Evolutionary conservation across 441 rosid genomes (phyloP), one percentile per base, ranked within the genome.

Genomic region (Pelargonium cotyledonis): DNA sequence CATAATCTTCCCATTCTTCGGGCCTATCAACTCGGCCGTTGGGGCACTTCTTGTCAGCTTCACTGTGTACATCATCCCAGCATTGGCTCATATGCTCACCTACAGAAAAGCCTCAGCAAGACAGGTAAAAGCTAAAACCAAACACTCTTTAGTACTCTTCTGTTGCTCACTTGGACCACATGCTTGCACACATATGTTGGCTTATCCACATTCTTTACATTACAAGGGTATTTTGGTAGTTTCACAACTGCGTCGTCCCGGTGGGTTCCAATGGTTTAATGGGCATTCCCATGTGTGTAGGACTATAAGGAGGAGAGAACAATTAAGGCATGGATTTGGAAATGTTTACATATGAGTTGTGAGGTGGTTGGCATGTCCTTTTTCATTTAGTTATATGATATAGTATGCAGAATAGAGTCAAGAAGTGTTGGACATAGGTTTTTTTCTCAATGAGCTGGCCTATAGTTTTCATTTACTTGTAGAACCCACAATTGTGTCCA

Each of bases 341-440:
- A 70, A 80, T 67, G 49, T 76, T 70, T 53, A 62, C 65, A 68
- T 73, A 73, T 60, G 23, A 68, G 69, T 61, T 19, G 55, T 46
- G 64, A 26, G 77, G 67, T 74, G 16, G 88, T 81, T 85, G 82
- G 85, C 61, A 0, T 62, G 86, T 85, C 92, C 5, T 21, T 72
- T 72, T 73, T 84, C 87, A 65, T 68, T 79, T 78, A 73, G 86
- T 84, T 86, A 86, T 78, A 65, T 68, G 65, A 77, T 65, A 69
- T 71, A 62, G 80, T 3, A 35, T 26, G 2, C 3, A 26, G 31
- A 26, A 26, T 26, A 26, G 31, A 26, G 31, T 72, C 60, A 65
- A 21, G 70, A 47, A 61, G 67, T 72, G 66, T 41, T 73, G 73
- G 16, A 26, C 3, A 26, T 26, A 26, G 3, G 0, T 26, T 26